Evolutionary conservation across 1,139 yeast genomes (phyloP).

Genomic region (Blastobotrys buckinghamii): DNA sequence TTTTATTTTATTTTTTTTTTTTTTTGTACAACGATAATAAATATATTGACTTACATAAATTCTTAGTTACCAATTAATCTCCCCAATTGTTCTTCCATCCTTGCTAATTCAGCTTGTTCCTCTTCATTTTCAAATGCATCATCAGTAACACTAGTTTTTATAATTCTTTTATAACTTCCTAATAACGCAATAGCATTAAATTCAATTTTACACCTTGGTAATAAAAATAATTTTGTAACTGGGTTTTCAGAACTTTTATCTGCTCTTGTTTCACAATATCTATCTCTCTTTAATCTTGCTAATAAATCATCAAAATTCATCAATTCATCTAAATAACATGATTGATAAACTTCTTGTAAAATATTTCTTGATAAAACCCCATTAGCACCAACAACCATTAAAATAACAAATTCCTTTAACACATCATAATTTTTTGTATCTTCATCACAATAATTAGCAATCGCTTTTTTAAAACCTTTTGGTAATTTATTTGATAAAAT

Average conservation of each 20-base stretch:
- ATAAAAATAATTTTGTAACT: background rate
- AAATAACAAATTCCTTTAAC: slow-evolving; percentile 1
- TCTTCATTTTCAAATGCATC: background rate
- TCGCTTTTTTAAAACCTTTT: background rate
- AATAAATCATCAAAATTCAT: slow-evolving; percentile 3
- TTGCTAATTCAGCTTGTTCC: background rate
- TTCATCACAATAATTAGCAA: background rate
- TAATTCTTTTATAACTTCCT: background rate
- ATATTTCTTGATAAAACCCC: slow-evolving; percentile 4
- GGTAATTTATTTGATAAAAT: slow-evolving; percentile 6
- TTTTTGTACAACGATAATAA: too few species aligned
- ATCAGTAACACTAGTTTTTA: background rate
- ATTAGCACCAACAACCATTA: slow-evolving; percentile 7
- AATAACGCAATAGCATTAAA: background rate
- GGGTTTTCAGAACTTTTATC: background rate
- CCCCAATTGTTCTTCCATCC: background rate
- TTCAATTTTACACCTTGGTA: slow-evolving; percentile 5
- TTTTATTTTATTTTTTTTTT: slow-evolving; percentile 3
- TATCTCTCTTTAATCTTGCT: slow-evolving; percentile 4
- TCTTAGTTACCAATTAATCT: too few species aligned
- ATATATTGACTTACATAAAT: too few species aligned
- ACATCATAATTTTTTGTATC: slow-evolving; percentile 2
- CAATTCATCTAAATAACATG: background rate
- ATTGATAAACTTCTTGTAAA: background rate
- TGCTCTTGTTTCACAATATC: slow-evolving; percentile 1